Conservation (phyloP, 371 early-diverging fungal genomes). For the Synchytrium microbalum region DNA sequence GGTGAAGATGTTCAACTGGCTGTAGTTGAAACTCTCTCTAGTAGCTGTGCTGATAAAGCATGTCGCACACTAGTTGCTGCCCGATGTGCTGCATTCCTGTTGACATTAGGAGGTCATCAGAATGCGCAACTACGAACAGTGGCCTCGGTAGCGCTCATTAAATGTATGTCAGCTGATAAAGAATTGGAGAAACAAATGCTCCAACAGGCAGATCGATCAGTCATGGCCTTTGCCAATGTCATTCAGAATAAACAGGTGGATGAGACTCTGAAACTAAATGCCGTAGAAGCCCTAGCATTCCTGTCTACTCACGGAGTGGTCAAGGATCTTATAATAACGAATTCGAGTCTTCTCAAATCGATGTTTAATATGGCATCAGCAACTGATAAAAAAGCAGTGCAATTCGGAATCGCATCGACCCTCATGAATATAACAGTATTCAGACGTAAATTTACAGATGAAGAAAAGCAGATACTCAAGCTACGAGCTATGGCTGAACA, state of each 20-base stretch:
- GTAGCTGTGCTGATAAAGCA: slow-evolving; percentile 57
- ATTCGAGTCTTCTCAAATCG: slow-evolving; percentile 46
- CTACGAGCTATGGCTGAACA: slow-evolving; percentile 53
- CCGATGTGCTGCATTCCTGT: slow-evolving; percentile 48
- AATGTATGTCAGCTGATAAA: slow-evolving; percentile 45
- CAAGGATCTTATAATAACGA: slow-evolving; percentile 53
- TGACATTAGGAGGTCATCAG: slow-evolving; percentile 37
- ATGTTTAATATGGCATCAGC: slow-evolving; percentile 43
- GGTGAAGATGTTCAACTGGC: slow-evolving; percentile 50
- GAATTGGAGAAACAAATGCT: slow-evolving; percentile 22
- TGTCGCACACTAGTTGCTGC: slow-evolving; percentile 49
- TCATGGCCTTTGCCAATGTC: slow-evolving; percentile 16
- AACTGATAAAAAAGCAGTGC: slow-evolving; percentile 33
- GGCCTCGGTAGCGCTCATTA: slow-evolving; percentile 56
- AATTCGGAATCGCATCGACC: slow-evolving; percentile 64
- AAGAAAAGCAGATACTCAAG: slow-evolving; percentile 73
- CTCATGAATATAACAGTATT: slow-evolving; percentile 64
- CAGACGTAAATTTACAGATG: slow-evolving; percentile 57
- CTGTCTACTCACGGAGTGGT: slow-evolving; percentile 50
- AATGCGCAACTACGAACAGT: slow-evolving; percentile 48
- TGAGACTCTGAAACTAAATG: slow-evolving; percentile 11
- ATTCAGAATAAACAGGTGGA: slow-evolving; percentile 5
- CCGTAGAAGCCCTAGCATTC: slow-evolving; percentile 72
- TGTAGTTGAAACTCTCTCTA: slow-evolving; percentile 52
- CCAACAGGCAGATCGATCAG: slow-evolving; percentile 14